Base-by-base conservation (phyloP, 345 rosid species). In the Brassica incana region DNA sequence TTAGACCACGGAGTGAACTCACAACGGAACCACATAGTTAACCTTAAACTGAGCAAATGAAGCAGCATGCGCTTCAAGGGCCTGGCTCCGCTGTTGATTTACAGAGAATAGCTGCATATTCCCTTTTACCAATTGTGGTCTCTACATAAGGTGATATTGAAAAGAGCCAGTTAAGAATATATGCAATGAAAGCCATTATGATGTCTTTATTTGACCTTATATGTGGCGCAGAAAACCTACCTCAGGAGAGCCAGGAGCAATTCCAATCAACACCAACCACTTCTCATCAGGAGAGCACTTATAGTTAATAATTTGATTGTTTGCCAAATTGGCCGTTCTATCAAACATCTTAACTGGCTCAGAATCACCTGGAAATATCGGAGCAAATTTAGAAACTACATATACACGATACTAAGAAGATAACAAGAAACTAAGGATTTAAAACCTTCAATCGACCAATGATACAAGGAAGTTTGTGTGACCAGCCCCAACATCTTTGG, bases 51-150 rank as follows among this genome's bases (percentile, higher is more conserved):
- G 92, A 50, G 98, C 99, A 83, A 93, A 96, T 78, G 99, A 86
- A 6, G 98, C 98, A 86, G 99, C 98, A 90, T 96, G 99, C 20
- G 99, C 99, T 87, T 96, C 99, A 79, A 96, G 97, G 56, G 97
- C 98, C 87, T 96, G 99, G 84, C 99, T 96, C 40, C 99, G 92
- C 87, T 96, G 99, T 85, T 95, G 98, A 36, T 95, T 96, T 59
- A 93, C 88, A 16, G 98, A 95, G 87, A 91, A 91, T 75, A 93
- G 97, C 84, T 91, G 98, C 98, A 93, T 91, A 72, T 88, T 93
- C 84, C 98, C 98, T 78, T 93, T 95, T 58, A 95, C 97, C 84
- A 95, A 72, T 88, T 91, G 98, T 69, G 92, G 92, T 88, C 91
- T 86, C 99, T 95, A 74, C 64, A 87, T 69, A 82, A 52, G 35